Percentiles rank a stretch among this genome's conserved stretches.
phyloP scores from a whole-genome alignment of 2,329 filamentous ascomycete genomes.

The Ophiostoma australiae region DNA sequence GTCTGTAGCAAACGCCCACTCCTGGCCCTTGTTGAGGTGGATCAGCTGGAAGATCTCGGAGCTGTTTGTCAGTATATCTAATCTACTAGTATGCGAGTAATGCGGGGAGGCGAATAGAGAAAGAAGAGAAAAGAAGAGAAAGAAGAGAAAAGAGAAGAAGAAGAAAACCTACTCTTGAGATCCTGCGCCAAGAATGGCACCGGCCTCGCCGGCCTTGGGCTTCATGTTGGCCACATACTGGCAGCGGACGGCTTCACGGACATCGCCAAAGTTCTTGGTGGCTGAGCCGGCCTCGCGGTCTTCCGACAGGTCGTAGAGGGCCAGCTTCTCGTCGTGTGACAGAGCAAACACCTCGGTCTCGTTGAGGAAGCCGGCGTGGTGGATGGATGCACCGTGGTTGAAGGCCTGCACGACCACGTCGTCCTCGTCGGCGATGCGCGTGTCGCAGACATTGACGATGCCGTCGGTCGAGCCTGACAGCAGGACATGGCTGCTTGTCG shows the following conservation, averaged over 20 bases:
- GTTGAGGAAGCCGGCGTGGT: conserved; percentile 67
- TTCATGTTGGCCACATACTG: conserved; percentile 69
- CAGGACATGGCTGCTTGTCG: conserved; percentile 54
- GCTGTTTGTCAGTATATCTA: conserved; percentile 34
- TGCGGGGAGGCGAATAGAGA: not conserved
- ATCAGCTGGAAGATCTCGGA: conserved; percentile 56
- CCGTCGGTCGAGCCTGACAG: conserved; percentile 77
- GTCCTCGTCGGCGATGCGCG: conserved; percentile 65
- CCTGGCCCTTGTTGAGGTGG: conserved; percentile 49
- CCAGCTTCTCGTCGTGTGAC: conserved; percentile 73
- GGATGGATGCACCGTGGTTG: conserved; percentile 70
- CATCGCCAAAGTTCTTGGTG: conserved; percentile 59
- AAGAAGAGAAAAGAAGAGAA: no score
- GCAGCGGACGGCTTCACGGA: conserved; percentile 59
- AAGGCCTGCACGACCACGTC: conserved; percentile 73
- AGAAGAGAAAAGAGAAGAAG: not conserved
- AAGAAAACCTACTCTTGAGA: conserved; percentile 56
- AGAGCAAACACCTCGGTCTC: conserved; percentile 63
- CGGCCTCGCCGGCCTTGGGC: conserved; percentile 51
- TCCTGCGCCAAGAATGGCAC: conserved; percentile 60
- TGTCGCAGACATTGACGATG: conserved; percentile 72
- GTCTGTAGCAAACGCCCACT: conserved; percentile 52
- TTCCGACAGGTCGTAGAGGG: conserved; percentile 65
- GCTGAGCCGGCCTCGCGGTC: conserved; percentile 56
- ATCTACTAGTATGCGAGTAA: not conserved